Evolutionary conservation across 2,329 filamentous ascomycete genomes (phyloP), one percentile per base, ranked within the genome.

Genomic region (Fusarium sp.): DNA sequence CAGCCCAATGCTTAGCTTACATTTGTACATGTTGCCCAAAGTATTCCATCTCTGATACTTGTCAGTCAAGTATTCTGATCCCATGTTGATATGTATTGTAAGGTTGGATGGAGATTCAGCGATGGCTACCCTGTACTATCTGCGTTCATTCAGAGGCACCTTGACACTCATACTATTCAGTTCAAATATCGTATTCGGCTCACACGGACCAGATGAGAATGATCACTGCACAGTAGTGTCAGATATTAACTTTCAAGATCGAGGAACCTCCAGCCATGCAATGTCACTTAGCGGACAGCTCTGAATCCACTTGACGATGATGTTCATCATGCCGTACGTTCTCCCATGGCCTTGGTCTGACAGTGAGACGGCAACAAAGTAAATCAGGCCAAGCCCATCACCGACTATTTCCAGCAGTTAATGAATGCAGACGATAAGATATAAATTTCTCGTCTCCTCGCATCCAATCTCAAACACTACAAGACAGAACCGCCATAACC

Each of bases 401-500:
- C 28, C 14, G 27, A 34, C 37, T 55, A 7, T n/a, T 28, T 7
- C 12, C 5, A 11, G 1, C 30, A 21, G 30, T 37, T 21, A 45
- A 32, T 11, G 10, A 25, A 23, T 40, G 23, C 12, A 37, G 13
- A 18, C 18, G 10, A 16, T 16, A 9, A 28, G 16, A 16, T 50
- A 34, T 12, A 28, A 37, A n/a, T 37, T n/a, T 12, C 34, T 37
- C 34, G 18, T 37, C 30, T 28, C 30, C 30, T 54, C 4, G 28
- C 21, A 51, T 63, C 30, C 30, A 32, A 32, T 32, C 51, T 45
- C 56, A 67, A 50, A 67, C 55, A 37, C 27, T 46, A 28, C 27
- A 56, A 56, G 50, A 51, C 46, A 59, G 54, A 54, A 59, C 63
- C 67, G 46, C 53, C 51, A 56, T 56, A 23, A 71, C 50, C 49